A percentile compares a stretch with the other conserved stretches of the same genome.
Evolutionary conservation across 106 monocot species (phyloP).

Genomic region (Cymbidium sinense): DNA sequence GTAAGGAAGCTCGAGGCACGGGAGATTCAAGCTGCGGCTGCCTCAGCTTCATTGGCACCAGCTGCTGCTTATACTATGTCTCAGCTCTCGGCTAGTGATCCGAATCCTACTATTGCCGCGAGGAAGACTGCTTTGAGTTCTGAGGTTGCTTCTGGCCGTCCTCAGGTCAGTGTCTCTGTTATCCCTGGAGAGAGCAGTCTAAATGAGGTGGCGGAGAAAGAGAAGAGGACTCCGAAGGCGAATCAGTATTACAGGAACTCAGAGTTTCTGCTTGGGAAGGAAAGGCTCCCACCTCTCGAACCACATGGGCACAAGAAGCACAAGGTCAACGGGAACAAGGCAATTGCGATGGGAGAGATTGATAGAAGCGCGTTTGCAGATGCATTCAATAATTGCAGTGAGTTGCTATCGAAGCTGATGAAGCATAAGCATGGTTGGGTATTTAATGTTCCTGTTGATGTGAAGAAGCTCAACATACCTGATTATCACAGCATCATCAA

Average conservation of each 20-base stretch:
- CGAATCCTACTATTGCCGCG: neutral
- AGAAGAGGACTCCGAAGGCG: conserved; percentile 69
- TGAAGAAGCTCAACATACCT: conserved; percentile 57
- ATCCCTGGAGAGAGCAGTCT: conserved; percentile 20
- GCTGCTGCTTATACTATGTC: conserved; percentile 26
- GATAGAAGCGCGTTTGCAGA: conserved; percentile 21
- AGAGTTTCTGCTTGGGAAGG: conserved; percentile 61
- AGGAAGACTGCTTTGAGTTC: conserved; percentile 7
- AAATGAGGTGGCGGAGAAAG: conserved; percentile 38
- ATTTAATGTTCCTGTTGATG: conserved; percentile 81
- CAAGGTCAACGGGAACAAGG: conserved; percentile 34
- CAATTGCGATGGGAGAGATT: neutral
- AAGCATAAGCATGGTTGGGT: conserved; percentile 87
- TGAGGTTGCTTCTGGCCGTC: conserved; percentile 21
- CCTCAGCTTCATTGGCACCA: conserved; percentile 9
- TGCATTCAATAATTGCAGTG: conserved; percentile 57
- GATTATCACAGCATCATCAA: conserved; percentile 75
- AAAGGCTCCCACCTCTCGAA: conserved; percentile 38
- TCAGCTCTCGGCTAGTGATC: conserved; percentile 40
- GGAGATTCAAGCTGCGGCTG: conserved; percentile 17
- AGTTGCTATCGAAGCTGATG: conserved; percentile 60
- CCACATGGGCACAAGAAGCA: conserved; percentile 38
- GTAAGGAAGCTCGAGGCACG: conserved; percentile 27
- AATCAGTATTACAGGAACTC: conserved; percentile 59
- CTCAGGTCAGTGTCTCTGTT: conserved; percentile 35